Conservation (phyloP, 345 rosid genomes). For the Eucalyptus polybractea region DNA sequence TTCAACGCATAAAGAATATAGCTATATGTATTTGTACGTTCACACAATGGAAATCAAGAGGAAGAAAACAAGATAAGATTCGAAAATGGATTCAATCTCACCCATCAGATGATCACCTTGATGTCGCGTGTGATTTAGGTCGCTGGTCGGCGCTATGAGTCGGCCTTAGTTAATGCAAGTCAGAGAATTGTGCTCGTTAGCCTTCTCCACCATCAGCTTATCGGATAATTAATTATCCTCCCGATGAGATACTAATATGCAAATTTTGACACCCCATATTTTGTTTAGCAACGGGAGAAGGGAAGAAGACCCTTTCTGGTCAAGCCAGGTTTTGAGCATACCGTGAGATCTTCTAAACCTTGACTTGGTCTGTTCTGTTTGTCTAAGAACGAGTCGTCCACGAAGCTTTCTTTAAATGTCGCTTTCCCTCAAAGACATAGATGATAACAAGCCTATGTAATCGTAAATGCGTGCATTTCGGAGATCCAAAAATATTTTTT, state of each 20-base stretch:
- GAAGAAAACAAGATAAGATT: neutral
- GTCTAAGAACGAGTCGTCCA: neutral
- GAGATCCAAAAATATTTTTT: neutral
- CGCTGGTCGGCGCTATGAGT: neutral
- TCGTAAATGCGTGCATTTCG: neutral
- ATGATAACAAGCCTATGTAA: neutral
- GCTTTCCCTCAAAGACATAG: neutral
- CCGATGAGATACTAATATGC: neutral
- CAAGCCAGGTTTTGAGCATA: neutral
- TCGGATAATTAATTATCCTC: neutral
- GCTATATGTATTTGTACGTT: neutral
- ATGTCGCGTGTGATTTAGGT: neutral
- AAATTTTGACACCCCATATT: neutral
- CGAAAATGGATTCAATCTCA: neutral
- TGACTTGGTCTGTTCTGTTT: neutral
- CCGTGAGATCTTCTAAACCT: neutral
- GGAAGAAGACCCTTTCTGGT: neutral
- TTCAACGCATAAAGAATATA: neutral
- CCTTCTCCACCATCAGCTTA: neutral
- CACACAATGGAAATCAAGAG: neutral
- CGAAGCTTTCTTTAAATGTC: neutral
- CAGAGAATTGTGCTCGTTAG: neutral
- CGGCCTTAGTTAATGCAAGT: neutral
- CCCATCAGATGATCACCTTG: neutral
- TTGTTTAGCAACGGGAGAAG: neutral